Conservation (phyloP, 495 filamentous ascomycete genomes). For the Aspergillus taichungensis region DNA sequence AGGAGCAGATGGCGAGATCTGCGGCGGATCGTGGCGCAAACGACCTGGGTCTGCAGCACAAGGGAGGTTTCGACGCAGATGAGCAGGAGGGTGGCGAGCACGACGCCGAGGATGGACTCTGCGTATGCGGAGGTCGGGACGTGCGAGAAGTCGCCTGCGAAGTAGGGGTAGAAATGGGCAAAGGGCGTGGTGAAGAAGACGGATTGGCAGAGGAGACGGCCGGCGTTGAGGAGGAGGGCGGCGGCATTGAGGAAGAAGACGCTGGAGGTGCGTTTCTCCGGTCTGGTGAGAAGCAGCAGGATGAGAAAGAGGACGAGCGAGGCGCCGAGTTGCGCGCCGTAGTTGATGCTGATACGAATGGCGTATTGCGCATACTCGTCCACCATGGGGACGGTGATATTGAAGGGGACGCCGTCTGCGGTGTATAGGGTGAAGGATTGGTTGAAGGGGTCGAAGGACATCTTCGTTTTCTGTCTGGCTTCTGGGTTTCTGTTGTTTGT, state of each 20-base stretch:
- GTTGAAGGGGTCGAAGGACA: slow-evolving; percentile 44
- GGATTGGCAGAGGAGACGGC: slow-evolving; percentile 50
- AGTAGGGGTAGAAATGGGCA: slow-evolving; percentile 48
- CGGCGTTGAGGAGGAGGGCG: slow-evolving; percentile 49
- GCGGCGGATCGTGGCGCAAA: slow-evolving; percentile 41
- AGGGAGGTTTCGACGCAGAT: slow-evolving; percentile 57
- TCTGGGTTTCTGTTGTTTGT: too few relatives aligned
- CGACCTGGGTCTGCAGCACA: slow-evolving; percentile 61
- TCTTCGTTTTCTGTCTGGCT: neutral
- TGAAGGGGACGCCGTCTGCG: slow-evolving; percentile 43
- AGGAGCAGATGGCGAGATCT: slow-evolving; percentile 36
- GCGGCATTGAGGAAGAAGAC: slow-evolving; percentile 58
- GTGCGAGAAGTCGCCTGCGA: slow-evolving; percentile 46
- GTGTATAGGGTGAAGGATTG: slow-evolving; percentile 49
- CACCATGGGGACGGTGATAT: slow-evolving; percentile 40
- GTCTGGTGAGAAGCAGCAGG: slow-evolving; percentile 52
- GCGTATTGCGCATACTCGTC: slow-evolving; percentile 41
- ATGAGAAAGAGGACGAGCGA: slow-evolving; percentile 56
- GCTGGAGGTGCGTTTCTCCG: slow-evolving; percentile 49
- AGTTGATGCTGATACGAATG: slow-evolving; percentile 55
- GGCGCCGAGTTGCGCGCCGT: slow-evolving; percentile 66
- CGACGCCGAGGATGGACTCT: slow-evolving; percentile 41
- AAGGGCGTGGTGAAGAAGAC: slow-evolving; percentile 53
- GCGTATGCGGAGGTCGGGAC: slow-evolving; percentile 40
- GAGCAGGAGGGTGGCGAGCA: slow-evolving; percentile 50